Base-by-base conservation (phyloP, 805 yeast genomes). In the Starmerella vitae region DNA sequence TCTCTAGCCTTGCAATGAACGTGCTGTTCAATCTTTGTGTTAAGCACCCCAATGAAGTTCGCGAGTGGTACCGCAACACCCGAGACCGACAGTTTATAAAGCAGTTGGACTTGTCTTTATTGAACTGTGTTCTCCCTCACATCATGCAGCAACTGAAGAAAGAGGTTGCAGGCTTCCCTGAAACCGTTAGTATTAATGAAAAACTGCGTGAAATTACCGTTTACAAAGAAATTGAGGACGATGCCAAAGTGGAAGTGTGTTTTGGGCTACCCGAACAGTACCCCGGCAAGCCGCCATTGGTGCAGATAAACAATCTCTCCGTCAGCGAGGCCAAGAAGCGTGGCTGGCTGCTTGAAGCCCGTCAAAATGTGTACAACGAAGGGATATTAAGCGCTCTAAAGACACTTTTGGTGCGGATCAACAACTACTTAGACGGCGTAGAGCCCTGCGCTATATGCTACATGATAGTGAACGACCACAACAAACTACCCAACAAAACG, bases 371-470 rank as follows among this genome's bases (percentile, higher is more conserved):
- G 43, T 70, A 49, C 65, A 69, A 54, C 37, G 65, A 65, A 4
- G 54, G 60, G 0, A 69, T 81, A 24, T 54, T 71, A 20, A 84
- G 77, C 28, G 76, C 85, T 2, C 66, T 81, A 36, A 15, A 28
- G 5, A 76, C 73, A 42, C 64, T 78, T 26, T 76, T 79, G 58
- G 72, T 72, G 52, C 74, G 73, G 49, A 83, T 88, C 52, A 85
- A 84, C 37, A 71, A 74, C 39, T 66, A 81, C 50, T 93, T 93
- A 58, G 80, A 86, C 7, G 95, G 95, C 0, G 85, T 83, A 48
- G 95, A 84, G 53, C 97, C 88, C 44, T 91, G 99, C 68, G 94
- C 97, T 3, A 85, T 91, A 49, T 91, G 99, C 58, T 91, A 91
- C 58, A 80, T 94, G 13, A 78, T 88, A 41, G 63, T 91, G 47